These are phyloP conservation scores for Polygonum aviculare DNA, from an alignment of 148 eudicot species.

Conservation along the genomic window DNA sequence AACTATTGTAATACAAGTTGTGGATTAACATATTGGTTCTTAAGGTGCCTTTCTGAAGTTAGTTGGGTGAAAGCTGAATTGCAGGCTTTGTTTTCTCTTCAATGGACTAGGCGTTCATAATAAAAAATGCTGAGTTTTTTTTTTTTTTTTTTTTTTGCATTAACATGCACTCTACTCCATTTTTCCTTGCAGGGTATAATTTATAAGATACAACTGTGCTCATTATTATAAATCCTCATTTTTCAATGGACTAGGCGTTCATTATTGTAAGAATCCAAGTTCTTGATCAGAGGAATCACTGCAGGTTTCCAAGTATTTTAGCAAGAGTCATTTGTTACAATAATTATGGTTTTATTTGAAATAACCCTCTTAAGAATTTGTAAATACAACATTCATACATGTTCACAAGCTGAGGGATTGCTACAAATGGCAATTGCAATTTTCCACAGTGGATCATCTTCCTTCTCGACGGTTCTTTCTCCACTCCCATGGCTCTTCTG, in stretches of 20 bases:
- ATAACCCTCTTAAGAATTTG: not conserved
- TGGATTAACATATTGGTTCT: not conserved
- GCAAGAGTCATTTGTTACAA: not conserved
- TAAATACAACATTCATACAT: not conserved
- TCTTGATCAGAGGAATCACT: not conserved
- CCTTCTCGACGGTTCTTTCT: conserved; percentile 59
- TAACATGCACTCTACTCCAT: too few species aligned
- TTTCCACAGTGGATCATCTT: conserved; percentile 5
- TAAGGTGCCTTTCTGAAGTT: not conserved
- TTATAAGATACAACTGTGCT: too few species aligned
- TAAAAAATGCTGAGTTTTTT: too few species aligned
- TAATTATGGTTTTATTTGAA: not conserved
- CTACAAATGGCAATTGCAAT: not conserved
- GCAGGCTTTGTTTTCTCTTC: not conserved
- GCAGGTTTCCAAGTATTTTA: not conserved
- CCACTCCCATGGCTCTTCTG: conserved; percentile 95
- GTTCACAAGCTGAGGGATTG: not conserved
- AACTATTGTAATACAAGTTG: not conserved
- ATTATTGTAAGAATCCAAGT: not conserved
- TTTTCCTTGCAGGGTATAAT: too few species aligned
- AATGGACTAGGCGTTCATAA: too few species aligned
- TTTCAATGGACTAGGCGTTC: too few species aligned
- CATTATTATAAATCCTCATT: too few species aligned
- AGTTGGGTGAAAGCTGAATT: not conserved
- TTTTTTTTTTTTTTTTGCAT: too few species aligned